These are phyloP conservation scores for Cystobasidiaceae sp. DNA, from an alignment of 1,284 basidiomycete genomes.

Conservation along the genomic window DNA sequence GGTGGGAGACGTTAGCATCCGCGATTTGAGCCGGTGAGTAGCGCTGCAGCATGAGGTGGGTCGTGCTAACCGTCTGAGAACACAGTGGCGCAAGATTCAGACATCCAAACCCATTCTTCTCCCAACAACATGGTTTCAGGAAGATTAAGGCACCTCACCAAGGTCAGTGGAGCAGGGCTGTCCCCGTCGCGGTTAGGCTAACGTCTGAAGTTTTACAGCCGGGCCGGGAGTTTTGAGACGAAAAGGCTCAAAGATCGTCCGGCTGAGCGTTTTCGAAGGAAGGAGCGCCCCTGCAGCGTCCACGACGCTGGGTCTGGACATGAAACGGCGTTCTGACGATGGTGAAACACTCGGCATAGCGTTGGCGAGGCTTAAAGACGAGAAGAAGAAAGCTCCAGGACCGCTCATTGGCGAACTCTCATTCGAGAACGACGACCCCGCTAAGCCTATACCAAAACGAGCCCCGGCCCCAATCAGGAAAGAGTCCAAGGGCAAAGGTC, in stretches of 20 bases:
- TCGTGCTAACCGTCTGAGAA: neutral
- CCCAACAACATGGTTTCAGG: conserved; percentile 13
- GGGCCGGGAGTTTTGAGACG: conserved; percentile 4
- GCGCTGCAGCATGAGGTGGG: neutral
- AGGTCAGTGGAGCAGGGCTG: neutral
- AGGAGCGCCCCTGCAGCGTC: neutral
- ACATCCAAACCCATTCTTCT: conserved; percentile 23
- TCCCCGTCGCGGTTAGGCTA: neutral
- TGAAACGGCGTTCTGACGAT: conserved; percentile 18
- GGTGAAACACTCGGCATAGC: conserved; percentile 8
- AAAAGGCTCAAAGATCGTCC: conserved; percentile 7
- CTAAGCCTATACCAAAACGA: neutral
- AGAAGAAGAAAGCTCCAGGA: conserved; percentile 9
- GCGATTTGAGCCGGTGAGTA: conserved; percentile 18
- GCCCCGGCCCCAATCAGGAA: neutral
- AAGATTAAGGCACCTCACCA: conserved; percentile 26
- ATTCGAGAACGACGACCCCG: conserved; percentile 19
- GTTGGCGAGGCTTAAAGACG: neutral
- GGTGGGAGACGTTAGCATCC: conserved; percentile 14
- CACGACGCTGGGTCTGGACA: neutral
- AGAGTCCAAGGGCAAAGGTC: conserved; percentile 7
- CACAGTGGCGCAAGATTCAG: conserved; percentile 26
- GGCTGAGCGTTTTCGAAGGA: conserved; percentile 5
- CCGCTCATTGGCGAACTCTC: conserved; percentile 17
- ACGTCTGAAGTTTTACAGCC: neutral